Conservation (phyloP, 768 basidiomycete species). For the Pleurotus giganteus region DNA sequence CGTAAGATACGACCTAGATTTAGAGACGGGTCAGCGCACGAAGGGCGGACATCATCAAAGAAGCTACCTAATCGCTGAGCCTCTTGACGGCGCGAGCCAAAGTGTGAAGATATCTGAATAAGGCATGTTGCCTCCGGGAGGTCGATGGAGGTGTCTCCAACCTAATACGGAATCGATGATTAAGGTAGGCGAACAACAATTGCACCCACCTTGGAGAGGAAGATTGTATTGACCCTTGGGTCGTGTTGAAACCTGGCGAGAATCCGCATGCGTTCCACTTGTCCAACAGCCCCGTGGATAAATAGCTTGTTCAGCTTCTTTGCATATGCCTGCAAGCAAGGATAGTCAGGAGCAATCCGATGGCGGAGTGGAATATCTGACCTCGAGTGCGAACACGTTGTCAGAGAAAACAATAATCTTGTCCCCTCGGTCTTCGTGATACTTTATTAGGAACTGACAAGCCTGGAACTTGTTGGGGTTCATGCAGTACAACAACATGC, state of each 20-base stretch:
- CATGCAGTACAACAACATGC: constrained; percentile 98
- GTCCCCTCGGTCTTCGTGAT: constrained; percentile 96
- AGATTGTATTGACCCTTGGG: constrained; percentile 95
- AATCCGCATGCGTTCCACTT: constrained; percentile 94
- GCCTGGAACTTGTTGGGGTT: constrained; percentile 99
- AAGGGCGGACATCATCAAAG: neutral
- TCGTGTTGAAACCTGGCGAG: constrained; percentile 95
- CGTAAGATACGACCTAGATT: constrained; percentile 85
- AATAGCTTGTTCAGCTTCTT: constrained; percentile 91
- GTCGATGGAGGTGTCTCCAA: constrained; percentile 98
- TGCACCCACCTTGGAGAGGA: constrained; percentile 83
- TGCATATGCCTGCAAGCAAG: constrained; percentile 73
- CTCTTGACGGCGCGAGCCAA: constrained; percentile 96
- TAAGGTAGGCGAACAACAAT: constrained; percentile 14
- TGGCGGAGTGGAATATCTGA: constrained; percentile 30
- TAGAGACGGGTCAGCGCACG: constrained; percentile 9
- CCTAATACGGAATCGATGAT: constrained; percentile 39
- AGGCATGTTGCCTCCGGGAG: constrained; percentile 98
- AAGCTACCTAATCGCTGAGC: constrained; percentile 86
- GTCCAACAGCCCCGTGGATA: constrained; percentile 94
- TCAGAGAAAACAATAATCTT: constrained; percentile 99
- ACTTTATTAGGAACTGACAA: constrained; percentile 97
- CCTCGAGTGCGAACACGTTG: constrained; percentile 96
- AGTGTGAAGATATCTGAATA: constrained; percentile 99
- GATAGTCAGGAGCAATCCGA: constrained; percentile 10